phyloP scores from a whole-genome alignment of 2,329 filamentous ascomycete genomes.

The Xylaria sp. region DNA sequence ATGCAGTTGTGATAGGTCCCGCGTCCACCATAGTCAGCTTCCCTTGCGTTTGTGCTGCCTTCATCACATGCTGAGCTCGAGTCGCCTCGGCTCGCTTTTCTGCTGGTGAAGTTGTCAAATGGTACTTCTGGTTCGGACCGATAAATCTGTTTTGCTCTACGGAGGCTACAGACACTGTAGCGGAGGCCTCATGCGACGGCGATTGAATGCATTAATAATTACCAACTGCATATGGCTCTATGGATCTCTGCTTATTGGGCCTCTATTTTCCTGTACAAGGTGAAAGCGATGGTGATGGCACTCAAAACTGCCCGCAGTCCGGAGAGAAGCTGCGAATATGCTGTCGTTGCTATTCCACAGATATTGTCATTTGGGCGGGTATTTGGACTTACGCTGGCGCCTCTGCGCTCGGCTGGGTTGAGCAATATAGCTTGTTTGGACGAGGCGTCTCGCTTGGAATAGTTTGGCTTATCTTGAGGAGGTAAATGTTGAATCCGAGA shows the following conservation, averaged over 20 bases:
- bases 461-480: not conserved
- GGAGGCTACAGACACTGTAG: not conserved
- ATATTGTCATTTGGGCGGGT: not conserved
- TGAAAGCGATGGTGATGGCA: not conserved
- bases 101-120: not conserved
- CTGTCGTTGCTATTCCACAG: constrained; percentile 1
- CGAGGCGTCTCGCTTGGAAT: not conserved
- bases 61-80: constrained; percentile 4
- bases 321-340: constrained; percentile 1
- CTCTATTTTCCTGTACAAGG: not conserved
- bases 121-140: not conserved
- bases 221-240: not conserved
- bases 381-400: constrained; percentile 6
- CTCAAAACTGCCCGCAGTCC: not conserved
- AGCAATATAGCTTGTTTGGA: not conserved
- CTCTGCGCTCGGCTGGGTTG: constrained; percentile 5
- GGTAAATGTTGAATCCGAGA: not conserved
- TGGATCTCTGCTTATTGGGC: not conserved
- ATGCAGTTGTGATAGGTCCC: constrained; percentile 11
- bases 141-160: not conserved
- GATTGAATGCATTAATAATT: not conserved
- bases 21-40: not conserved
- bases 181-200: not conserved
- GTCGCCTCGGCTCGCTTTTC: constrained; percentile 1
- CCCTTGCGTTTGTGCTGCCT: not conserved